Base-by-base conservation (phyloP, 768 basidiomycete genomes). In the Lentinula sp. region DNA sequence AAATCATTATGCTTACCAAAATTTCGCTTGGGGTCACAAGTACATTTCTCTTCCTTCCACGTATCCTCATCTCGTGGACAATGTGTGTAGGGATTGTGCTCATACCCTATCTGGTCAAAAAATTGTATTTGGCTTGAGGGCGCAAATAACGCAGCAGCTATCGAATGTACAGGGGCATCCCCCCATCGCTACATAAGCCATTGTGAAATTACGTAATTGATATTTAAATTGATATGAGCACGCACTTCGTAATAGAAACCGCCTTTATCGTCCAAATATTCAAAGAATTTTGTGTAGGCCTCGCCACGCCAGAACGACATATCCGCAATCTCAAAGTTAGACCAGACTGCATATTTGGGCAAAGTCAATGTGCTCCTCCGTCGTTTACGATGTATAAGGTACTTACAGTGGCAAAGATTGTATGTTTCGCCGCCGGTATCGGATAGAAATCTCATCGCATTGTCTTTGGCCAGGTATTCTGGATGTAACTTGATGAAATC, bases 231-330 rank as follows among this genome's bases (percentile, higher is more conserved):
- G 46, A 53, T 15, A 43, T 20, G 12, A 56, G 63, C 75, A 76
- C 81, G 71, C 67, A 84, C 82, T 72, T 88, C 86, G 65, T 86
- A 86, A 68, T 87, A 87, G 68, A 88, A 86, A 9, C 87, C 86
- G 20, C 87, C 87, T 37, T 77, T 70, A 18, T 73, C 67, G 60
- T 88, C 87, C 16, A 90, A 76, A 63, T 83, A 80, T 5, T 85
- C 81, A 66, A 88, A 89, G 73, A 83, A 88, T n/a, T 79, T 76
- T 52, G 73, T 77, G 69, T 90, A 90, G 1, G 87, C 83, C n/a
- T 83, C 77, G 2, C 79, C 73, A 4, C 86, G 74, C 84, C 85
- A 88, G 67, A 88, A 85, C 37, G 81, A 76, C 70, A 88, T 77
- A 63, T 82, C 79, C 16, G 80, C 87, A 62, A 90, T 88, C 67